Evolutionary conservation across 495 filamentous ascomycete species (phyloP), one percentile per base, ranked within the genome.

Genomic region (Patellaria atrata): DNA sequence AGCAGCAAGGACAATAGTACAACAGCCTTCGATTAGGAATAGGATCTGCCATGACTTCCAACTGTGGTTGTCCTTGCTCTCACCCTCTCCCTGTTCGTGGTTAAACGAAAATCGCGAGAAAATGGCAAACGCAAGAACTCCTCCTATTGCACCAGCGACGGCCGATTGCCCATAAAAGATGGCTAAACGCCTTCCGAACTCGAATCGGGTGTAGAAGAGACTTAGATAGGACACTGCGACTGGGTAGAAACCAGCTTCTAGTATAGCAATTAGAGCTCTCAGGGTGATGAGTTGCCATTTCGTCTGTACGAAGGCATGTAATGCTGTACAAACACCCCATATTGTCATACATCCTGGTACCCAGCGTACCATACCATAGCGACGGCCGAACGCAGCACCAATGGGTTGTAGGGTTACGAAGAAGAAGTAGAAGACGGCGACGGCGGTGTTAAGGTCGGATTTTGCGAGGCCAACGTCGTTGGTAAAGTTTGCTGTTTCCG

Each of bases 161-260:
- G 69, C 68, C 31, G 60, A 70, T 47, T 68, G 67, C 7, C 67
- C 65, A 34, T 65, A 74, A 45, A 73, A 73, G 30, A 72, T 43
- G 14, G 53, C 62, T 5, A 75, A 50, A 1, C 70, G 57, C 13
- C 54, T 51, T 2, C 59, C 70, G 22, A 75, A 65, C 39, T 72
- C 68, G 40, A 56, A 68, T 3, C 68, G 57, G 13, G 62, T 63
- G 40, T 73, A 73, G 49, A 73, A 71, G 1, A 63, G 43, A 4
- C 61, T 61, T 13, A 70, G 54, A 38, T 72, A 73, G 13, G 57
- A 62, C 11, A 71, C 61, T 0, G 59, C 64, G 1, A 64, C 61
- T 9, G 67, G 63, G 37, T 71, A 70, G 40, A 71, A 72, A 4
- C 67, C 66, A 7, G 68, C 54, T 49, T 64, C 54, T 30, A 67